Conservation (phyloP, 768 basidiomycete species). For the Psilocybe sp. region DNA sequence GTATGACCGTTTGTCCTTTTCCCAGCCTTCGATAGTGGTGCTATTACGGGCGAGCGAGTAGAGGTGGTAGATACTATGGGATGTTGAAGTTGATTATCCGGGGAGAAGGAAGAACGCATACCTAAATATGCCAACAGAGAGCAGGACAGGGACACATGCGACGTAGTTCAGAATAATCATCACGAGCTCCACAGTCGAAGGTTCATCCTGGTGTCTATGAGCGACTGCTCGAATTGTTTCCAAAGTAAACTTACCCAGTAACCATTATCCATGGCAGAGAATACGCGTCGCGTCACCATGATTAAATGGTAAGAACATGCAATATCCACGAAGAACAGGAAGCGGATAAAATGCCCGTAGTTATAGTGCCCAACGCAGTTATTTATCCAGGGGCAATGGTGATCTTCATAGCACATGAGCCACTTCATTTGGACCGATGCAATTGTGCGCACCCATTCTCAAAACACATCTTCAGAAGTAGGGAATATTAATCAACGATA, state of each 20-base stretch:
- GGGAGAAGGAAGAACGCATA: conserved; percentile 21
- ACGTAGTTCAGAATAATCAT: conserved; percentile 89
- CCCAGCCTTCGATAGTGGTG: conserved; percentile 97
- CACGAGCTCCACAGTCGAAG: conserved; percentile 65
- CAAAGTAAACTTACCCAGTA: conserved; percentile 48
- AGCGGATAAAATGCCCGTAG: conserved; percentile 85
- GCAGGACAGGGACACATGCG: conserved; percentile 78
- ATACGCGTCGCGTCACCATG: conserved; percentile 75
- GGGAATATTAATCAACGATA: not conserved
- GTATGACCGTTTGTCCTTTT: conserved; percentile 91
- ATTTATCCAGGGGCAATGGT: conserved; percentile 91
- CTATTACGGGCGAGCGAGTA: conserved; percentile 74
- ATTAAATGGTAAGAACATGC: conserved; percentile 82
- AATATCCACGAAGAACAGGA: conserved; percentile 90
- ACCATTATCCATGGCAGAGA: conserved; percentile 35
- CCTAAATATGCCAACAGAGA: conserved; percentile 92
- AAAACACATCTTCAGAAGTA: conserved; percentile 63
- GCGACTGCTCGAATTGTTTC: not conserved
- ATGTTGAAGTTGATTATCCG: conserved; percentile 1
- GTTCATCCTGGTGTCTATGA: conserved; percentile 56
- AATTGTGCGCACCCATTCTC: conserved; percentile 69
- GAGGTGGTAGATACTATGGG: conserved; percentile 78
- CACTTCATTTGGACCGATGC: not conserved
- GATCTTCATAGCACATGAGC: conserved; percentile 45
- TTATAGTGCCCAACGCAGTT: conserved; percentile 95